Conservation (phyloP, 345 rosid species). For the Firmiana major region DNA sequence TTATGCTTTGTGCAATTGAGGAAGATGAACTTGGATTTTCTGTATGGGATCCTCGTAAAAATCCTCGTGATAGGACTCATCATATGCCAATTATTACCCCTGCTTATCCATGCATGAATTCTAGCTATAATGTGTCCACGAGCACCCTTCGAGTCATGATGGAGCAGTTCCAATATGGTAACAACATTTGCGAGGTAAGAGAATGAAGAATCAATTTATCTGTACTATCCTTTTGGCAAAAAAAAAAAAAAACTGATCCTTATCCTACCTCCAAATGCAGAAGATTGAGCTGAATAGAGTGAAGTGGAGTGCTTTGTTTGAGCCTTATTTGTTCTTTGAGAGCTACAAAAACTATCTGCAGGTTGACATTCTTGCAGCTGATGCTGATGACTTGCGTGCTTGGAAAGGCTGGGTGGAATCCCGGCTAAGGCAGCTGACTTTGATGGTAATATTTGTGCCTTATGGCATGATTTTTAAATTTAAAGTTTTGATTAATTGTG, state of each 20-base stretch:
- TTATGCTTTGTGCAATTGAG: conserved; percentile 65
- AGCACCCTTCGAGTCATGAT: conserved; percentile 69
- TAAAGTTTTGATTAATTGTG: background rate
- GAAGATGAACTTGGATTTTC: conserved; percentile 63
- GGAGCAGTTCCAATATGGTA: conserved; percentile 68
- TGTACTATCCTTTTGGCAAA: background rate
- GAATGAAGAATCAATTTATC: background rate
- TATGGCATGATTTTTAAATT: conserved; percentile 1
- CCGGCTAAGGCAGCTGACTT: conserved; percentile 58
- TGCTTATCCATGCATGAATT: conserved; percentile 75
- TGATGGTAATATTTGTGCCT: conserved; percentile 42
- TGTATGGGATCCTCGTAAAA: conserved; percentile 72
- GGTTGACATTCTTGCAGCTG: conserved; percentile 55
- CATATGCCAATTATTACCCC: conserved; percentile 77
- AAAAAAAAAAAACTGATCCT: background rate
- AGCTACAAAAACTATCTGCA: conserved; percentile 68
- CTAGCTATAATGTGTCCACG: conserved; percentile 70
- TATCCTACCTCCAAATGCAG: conserved; percentile 29
- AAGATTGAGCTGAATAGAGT: conserved; percentile 55
- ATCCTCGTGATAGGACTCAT: conserved; percentile 60
- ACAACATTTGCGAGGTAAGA: conserved; percentile 58
- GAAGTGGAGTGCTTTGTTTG: conserved; percentile 56
- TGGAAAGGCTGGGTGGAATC: conserved; percentile 90
- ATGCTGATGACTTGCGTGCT: conserved; percentile 55
- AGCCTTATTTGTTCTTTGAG: conserved; percentile 62